Evolutionary conservation across 2,329 filamentous ascomycete genomes (phyloP).

Genomic region (Colletotrichum ledebouriae): DNA sequence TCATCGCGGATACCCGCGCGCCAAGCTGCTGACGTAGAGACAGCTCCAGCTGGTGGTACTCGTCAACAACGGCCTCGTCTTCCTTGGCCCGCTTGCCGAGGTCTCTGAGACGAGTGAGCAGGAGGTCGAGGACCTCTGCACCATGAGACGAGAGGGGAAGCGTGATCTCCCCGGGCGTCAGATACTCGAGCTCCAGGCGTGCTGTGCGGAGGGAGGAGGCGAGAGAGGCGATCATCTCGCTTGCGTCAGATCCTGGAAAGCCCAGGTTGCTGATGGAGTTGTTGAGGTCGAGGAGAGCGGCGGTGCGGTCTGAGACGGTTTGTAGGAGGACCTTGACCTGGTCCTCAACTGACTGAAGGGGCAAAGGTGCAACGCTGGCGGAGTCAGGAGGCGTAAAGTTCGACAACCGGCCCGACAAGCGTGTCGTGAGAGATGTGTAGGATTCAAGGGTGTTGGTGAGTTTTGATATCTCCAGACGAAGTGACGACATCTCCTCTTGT

Average conservation of each 20-base stretch:
- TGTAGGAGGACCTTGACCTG: conserved; percentile 60
- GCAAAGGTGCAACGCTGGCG: not conserved
- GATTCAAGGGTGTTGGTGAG: conserved; percentile 62
- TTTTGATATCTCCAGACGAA: conserved; percentile 63
- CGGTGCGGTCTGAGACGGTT: conserved; percentile 62
- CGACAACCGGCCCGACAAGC: conserved; percentile 54
- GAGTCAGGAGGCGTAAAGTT: conserved; percentile 46
- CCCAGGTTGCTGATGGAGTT: conserved; percentile 62
- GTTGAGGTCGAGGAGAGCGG: conserved; percentile 60
- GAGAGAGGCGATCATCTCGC: conserved; percentile 64
- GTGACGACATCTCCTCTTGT: conserved; percentile 61
- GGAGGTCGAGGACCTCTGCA: conserved; percentile 67
- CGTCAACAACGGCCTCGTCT: conserved; percentile 68
- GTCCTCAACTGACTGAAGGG: conserved; percentile 53
- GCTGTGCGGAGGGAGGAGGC: conserved; percentile 66
- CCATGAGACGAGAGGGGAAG: conserved; percentile 67
- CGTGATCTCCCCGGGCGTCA: conserved; percentile 69
- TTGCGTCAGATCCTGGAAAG: conserved; percentile 62
- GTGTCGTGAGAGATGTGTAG: conserved; percentile 58
- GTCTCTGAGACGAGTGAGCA: conserved; percentile 64
- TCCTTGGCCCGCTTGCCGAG: conserved; percentile 62
- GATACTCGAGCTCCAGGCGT: conserved; percentile 72
- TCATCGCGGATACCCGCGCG: conserved; percentile 65
- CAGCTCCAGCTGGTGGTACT: conserved; percentile 69
- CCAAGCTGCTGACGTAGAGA: conserved; percentile 69